Base-by-base conservation (phyloP, 805 yeast genomes). In the Nakazawaea molendinolei region DNA sequence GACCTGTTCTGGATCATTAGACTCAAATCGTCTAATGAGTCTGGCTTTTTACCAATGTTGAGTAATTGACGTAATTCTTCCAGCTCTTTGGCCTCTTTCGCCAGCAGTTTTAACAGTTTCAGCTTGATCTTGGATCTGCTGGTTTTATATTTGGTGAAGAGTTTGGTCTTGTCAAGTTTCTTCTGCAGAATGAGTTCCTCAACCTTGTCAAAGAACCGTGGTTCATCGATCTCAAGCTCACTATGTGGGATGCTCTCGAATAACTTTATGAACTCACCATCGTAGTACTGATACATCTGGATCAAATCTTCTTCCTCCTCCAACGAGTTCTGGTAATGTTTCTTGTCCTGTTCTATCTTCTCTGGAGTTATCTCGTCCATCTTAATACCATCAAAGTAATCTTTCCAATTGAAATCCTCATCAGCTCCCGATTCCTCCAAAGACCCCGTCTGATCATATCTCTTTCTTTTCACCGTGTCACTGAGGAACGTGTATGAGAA, bases 201-300 rank as follows among this genome's bases (percentile, higher is more conserved):
- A 20, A 86, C 70, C 1, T 77, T 64, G 2, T 52, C 53, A 38
- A 69, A 72, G 29, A 83, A 65, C 25, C 95, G 66, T 22, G 56
- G 57, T 48, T 84, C 94, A 46, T 79, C 86, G 1, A 52, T 61
- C 24, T 64, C 69, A 29, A 79, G 67, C 43, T 81, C 87, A 35
- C 83, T 66, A 56, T 87, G 95, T 8, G 92, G 82, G 3, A 87
- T 79, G 23, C 67, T 65, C 52, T 86, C 95, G 50, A 86, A 82
- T 5, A 86, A 60, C 34, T 65, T 63, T 31, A 79, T 61, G 47
- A 86, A 73, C 47, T 84, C 85, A 5, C 95, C 95, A 10, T 74
- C 68, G 30, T 67, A 66, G 45, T 65, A 72, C 7, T 63, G 55
- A 60, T 80, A 80, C 33, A 69, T 65, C 31, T 72, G 69, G 28